phyloP scores from a whole-genome alignment of 1,284 basidiomycete species.

The Athelia psychrophila region DNA sequence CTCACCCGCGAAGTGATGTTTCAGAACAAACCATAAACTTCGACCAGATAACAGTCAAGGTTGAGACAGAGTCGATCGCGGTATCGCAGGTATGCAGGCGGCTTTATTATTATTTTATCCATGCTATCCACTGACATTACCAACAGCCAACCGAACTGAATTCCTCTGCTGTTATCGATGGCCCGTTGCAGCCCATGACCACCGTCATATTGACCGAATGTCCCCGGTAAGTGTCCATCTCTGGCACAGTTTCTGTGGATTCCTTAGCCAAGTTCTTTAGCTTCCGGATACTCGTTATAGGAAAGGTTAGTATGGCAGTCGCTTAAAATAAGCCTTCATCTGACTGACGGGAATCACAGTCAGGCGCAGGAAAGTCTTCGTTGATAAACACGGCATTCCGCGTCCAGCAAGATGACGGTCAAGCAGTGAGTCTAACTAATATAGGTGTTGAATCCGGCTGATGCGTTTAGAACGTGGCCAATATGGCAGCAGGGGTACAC shows the following conservation, averaged over 20 bases:
- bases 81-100: no score
- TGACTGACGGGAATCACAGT: not conserved
- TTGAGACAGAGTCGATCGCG: no score
- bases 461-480: not conserved
- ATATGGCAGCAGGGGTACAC: slow-evolving; percentile 14
- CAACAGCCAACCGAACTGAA: no score
- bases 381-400: slow-evolving; percentile 10
- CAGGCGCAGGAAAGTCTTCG: slow-evolving; percentile 12
- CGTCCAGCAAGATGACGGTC: not conserved
- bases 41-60: no score
- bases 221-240: not conserved
- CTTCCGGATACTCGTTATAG: not conserved
- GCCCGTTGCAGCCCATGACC: not conserved
- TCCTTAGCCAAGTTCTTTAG: not conserved
- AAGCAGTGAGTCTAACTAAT: not conserved
- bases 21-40: no score
- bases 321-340: not conserved
- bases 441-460: not conserved
- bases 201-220: not conserved
- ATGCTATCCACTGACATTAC: no score
- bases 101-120: no score
- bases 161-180: not conserved
- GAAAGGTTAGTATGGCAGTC: not conserved
- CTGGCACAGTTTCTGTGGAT: not conserved
- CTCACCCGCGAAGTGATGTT: no score